Conservation (phyloP, 768 basidiomycete genomes). For the Coprinellus micaceus region DNA sequence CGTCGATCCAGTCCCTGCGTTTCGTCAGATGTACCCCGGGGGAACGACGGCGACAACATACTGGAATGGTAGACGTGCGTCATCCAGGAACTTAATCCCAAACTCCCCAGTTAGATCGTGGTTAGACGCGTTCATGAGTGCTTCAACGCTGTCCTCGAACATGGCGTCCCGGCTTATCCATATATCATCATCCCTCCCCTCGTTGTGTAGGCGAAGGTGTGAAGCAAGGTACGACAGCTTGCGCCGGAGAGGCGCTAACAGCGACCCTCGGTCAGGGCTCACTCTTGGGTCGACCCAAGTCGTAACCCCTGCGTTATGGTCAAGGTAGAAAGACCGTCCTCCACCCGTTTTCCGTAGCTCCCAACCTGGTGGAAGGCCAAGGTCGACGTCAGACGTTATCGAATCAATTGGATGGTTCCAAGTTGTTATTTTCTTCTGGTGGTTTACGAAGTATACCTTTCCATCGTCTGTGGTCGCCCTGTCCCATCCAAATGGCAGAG, state of each 20-base stretch:
- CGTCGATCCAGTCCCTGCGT: constrained; percentile 3
- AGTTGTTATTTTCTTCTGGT: neutral
- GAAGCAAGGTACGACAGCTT: neutral
- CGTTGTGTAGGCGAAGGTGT: neutral
- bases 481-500: constrained; percentile 1
- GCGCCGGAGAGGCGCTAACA: neutral
- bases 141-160: constrained; percentile 2
- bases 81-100: neutral
- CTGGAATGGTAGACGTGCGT: neutral
- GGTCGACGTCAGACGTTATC: neutral
- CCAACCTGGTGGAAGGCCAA: neutral
- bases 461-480: neutral
- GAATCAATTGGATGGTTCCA: constrained; percentile 1
- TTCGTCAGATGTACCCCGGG: no score
- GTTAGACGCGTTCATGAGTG: neutral
- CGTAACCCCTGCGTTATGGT: neutral
- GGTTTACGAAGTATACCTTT: neutral
- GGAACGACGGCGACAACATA: no score
- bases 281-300: neutral
- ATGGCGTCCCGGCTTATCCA: constrained; percentile 1
- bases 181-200: neutral
- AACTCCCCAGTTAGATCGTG: neutral
- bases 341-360: neutral
- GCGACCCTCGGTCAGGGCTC: neutral
- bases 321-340: neutral